Conservation (phyloP, 2,329 filamentous ascomycete genomes). For the Penicillium sp. region DNA sequence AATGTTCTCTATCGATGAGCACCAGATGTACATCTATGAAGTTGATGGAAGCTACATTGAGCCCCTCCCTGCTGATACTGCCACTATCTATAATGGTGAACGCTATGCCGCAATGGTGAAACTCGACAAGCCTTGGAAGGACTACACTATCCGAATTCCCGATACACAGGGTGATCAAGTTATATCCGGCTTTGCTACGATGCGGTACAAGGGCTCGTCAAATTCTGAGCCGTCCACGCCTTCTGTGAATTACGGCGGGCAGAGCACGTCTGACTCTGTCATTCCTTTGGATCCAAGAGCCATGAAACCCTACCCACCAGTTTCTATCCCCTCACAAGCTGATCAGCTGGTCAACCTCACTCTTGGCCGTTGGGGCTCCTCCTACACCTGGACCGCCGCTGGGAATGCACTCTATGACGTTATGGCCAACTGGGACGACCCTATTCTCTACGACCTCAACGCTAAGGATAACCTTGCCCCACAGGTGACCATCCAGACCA, state of each 20-base stretch:
- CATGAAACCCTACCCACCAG: conserved; percentile 29
- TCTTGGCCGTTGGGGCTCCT: conserved; percentile 30
- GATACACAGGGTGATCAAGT: conserved; percentile 54
- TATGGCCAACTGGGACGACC: conserved; percentile 34
- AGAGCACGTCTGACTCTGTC: conserved; percentile 44
- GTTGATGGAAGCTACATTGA: conserved; percentile 48
- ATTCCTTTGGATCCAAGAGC: conserved; percentile 46
- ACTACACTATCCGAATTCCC: conserved; percentile 53
- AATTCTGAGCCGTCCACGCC: conserved; percentile 32
- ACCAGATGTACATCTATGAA: conserved; percentile 49
- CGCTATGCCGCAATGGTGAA: conserved; percentile 47
- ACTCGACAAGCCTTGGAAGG: conserved; percentile 39
- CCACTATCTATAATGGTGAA: conserved; percentile 40
- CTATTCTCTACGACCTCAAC: conserved; percentile 37
- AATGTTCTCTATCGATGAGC: conserved; percentile 47
- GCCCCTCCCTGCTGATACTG: conserved; percentile 40
- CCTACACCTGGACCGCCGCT: conserved; percentile 37
- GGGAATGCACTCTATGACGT: conserved; percentile 28
- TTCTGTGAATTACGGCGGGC: conserved; percentile 55
- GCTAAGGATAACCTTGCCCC: conserved; percentile 27
- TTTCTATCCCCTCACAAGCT: conserved; percentile 52
- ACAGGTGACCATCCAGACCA: conserved; percentile 35
- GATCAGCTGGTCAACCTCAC: conserved; percentile 49
- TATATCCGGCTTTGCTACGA: conserved; percentile 52
- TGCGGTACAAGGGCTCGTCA: conserved; percentile 43